Base-by-base conservation (phyloP, 306 rosid species). In the Vigna unguiculata region DNA sequence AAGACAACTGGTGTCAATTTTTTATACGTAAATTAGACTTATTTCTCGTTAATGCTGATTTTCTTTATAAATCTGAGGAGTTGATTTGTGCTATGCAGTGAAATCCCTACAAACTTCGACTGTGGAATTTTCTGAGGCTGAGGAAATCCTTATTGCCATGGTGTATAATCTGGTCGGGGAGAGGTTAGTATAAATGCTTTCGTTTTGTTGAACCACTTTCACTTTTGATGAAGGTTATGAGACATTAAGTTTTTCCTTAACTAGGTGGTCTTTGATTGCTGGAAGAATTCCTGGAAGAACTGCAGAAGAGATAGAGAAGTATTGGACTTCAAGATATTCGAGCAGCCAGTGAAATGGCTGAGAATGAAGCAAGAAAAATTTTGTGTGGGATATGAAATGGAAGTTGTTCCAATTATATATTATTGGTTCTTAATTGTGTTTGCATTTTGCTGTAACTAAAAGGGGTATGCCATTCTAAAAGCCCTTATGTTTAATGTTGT, bases 251-350 rank as follows among this genome's bases (percentile, higher is more conserved):
- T 41, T 0, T 20, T 47, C 24, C 47, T 59, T 74, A n/a, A n/a
- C n/a, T n/a, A 93, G 98, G 88, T 93, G 98, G 98, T 82, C 95
- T 70, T 84, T 93, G 87, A 91, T 93, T 77, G 98, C 98, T 86
- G 96, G 98, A 63, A 91, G 98, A 86, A 93, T 93, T 83, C 98
- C 98, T 3, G 98, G 98, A 85, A 89, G 98, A 91, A 83, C 98
- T 77, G 97, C 97, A 22, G 98, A 93, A 83, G 98, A 93, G 84
- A 93, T 93, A 81, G 85, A 91, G 78, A 84, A 88, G 79, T 93
- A 85, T 76, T 93, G 98, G 98, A 88, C 87, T 78, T 85, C 96
- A 75, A 89, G 94, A 83, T 81, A 65, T 76, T 86, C 94, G 1
- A 87, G 89, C 38, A 87, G 91, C 21, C 86, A 90, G 83, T 90